Evolutionary conservation across 345 rosid species (phyloP).

Genomic region (Eucalyptus tenuipes): DNA sequence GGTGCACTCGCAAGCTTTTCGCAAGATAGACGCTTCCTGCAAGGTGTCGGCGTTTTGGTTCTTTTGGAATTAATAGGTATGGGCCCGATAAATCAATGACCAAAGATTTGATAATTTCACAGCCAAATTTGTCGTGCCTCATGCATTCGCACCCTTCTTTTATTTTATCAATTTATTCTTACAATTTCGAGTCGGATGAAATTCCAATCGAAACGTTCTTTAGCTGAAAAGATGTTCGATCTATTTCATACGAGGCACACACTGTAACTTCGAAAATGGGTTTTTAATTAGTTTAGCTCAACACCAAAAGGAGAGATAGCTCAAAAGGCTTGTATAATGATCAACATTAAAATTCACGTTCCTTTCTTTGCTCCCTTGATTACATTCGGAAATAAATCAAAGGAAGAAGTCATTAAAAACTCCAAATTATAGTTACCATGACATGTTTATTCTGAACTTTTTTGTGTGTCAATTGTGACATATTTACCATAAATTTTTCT

Average conservation of each 20-base stretch:
- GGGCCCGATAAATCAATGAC: background rate
- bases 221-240: background rate
- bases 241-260: background rate
- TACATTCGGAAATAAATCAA: background rate
- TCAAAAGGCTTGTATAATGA: background rate
- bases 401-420: background rate
- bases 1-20: too few species aligned
- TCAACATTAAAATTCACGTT: background rate
- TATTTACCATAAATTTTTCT: too few species aligned
- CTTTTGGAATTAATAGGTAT: background rate
- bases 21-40: too few species aligned
- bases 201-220: background rate
- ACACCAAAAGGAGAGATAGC: background rate
- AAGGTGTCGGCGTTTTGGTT: background rate
- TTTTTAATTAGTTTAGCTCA: background rate
- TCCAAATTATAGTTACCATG: too few species aligned
- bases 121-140: background rate
- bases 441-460: accelerated
- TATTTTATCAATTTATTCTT: background rate
- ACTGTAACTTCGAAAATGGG: background rate
- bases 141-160: background rate
- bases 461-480: background rate
- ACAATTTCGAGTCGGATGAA: background rate
- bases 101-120: background rate
- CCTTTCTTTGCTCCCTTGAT: background rate